Evolutionary conservation across 2,329 filamentous ascomycete species (phyloP).

Genomic region (Epichloe sylvatica): DNA sequence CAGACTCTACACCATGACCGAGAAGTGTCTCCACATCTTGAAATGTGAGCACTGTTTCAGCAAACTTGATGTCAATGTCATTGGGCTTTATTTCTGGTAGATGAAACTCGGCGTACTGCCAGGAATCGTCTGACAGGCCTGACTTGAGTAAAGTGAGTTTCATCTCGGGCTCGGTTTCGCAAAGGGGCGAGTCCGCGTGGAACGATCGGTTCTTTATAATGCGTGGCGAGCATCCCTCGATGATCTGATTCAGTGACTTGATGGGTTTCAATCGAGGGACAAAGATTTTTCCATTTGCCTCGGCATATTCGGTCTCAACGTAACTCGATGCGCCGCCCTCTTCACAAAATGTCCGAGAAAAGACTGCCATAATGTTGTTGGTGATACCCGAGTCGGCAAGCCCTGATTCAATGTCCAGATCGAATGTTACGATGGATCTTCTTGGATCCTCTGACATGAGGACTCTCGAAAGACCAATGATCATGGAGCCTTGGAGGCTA

Average conservation of each 20-base stretch:
- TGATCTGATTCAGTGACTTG: constrained; percentile 26
- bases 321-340: constrained; percentile 6
- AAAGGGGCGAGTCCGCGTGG: neutral
- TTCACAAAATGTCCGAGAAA: constrained; percentile 11
- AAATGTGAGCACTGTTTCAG: constrained; percentile 20
- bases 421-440: constrained; percentile 30
- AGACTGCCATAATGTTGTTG: constrained; percentile 12
- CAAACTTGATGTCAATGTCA: constrained; percentile 28
- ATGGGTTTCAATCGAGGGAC: constrained; percentile 32
- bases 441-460: constrained; percentile 35
- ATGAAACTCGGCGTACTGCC: constrained; percentile 13
- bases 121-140: constrained; percentile 12
- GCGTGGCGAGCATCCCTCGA: constrained; percentile 20
- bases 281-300: constrained; percentile 22
- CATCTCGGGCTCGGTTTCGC: constrained; percentile 6
- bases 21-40: constrained; percentile 23
- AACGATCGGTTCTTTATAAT: constrained; percentile 11
- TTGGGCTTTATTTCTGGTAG: constrained; percentile 12
- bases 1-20: constrained; percentile 18
- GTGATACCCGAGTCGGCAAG: constrained; percentile 8
- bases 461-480: constrained; percentile 33
- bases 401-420: constrained; percentile 18
- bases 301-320: constrained; percentile 31
- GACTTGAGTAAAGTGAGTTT: constrained; percentile 15
- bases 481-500: constrained; percentile 24